phyloP scores from a whole-genome alignment of 2,329 filamentous ascomycete species.

The Aspergillus quadrilineatus region DNA sequence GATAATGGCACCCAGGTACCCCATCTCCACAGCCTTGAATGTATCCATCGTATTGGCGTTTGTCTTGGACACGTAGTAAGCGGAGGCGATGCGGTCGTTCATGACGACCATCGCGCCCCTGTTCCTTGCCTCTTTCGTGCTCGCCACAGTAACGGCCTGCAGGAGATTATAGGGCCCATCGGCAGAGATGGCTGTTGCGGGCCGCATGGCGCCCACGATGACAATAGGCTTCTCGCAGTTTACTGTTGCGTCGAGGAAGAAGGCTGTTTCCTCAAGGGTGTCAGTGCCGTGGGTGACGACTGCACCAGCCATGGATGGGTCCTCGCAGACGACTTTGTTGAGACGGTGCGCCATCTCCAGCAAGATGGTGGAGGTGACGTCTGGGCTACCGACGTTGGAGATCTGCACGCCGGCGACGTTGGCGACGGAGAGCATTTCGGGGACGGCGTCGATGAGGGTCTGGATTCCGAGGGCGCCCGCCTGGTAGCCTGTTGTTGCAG shows the following conservation, averaged over 20 bases:
- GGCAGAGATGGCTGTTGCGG: slow-evolving; percentile 61
- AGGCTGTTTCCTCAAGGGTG: slow-evolving; percentile 63
- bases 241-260: slow-evolving; percentile 61
- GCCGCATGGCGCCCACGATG: slow-evolving; percentile 62
- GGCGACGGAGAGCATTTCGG: slow-evolving; percentile 27
- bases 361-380: slow-evolving; percentile 25
- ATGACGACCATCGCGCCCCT: slow-evolving; percentile 61
- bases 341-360: slow-evolving; percentile 24
- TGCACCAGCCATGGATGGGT: slow-evolving; percentile 26
- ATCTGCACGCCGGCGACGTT: slow-evolving; percentile 30
- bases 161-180: slow-evolving; percentile 64
- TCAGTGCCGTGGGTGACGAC: slow-evolving; percentile 64
- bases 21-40: slow-evolving; percentile 59
- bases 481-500: slow-evolving; percentile 28
- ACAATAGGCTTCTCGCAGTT: slow-evolving; percentile 60
- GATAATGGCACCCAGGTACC: slow-evolving; percentile 59
- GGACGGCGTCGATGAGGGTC: slow-evolving; percentile 26
- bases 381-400: slow-evolving; percentile 28
- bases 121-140: slow-evolving; percentile 44
- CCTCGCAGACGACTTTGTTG: slow-evolving; percentile 24
- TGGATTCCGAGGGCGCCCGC: slow-evolving; percentile 26
- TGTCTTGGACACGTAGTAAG: slow-evolving; percentile 61
- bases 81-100: slow-evolving; percentile 61
- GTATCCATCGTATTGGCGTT: slow-evolving; percentile 64
- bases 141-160: slow-evolving; percentile 59